Conservation (phyloP, 768 basidiomycete genomes). For the Zangia roseola region DNA sequence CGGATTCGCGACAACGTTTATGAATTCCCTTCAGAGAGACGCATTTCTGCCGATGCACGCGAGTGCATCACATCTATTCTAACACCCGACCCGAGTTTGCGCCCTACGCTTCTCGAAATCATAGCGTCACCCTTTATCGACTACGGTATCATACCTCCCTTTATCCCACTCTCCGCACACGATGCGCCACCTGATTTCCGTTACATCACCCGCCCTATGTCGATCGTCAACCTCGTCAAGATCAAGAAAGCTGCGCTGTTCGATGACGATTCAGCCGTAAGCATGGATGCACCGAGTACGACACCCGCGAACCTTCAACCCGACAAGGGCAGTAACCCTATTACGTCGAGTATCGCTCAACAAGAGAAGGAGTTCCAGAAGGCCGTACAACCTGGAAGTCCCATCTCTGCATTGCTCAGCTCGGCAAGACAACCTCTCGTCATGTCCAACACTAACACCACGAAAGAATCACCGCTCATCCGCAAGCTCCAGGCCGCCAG, state of each 20-base stretch:
- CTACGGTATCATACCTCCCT: conserved; percentile 74
- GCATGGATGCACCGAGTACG: conserved; percentile 43
- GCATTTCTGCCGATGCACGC: conserved; percentile 68
- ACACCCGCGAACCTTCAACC: conserved; percentile 17
- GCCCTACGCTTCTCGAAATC: conserved; percentile 84
- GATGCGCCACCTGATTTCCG: conserved; percentile 76
- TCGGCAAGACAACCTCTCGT: conserved; percentile 87
- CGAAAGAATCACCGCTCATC: conserved; percentile 37
- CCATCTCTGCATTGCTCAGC: conserved; percentile 86
- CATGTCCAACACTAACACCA: conserved; percentile 51
- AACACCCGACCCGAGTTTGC: conserved; percentile 76
- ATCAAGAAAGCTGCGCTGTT: conserved; percentile 62
- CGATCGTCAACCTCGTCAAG: conserved; percentile 66
- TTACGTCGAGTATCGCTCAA: conserved; percentile 65
- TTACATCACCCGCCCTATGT: conserved; percentile 57
- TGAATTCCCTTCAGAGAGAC: conserved; percentile 79
- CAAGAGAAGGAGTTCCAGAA: conserved; percentile 97
- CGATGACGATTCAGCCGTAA: conserved; percentile 56
- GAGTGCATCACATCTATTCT: conserved; percentile 83
- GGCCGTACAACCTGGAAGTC: conserved; percentile 92
- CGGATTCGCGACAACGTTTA: conserved; percentile 94
- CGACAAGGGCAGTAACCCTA: conserved; percentile 35
- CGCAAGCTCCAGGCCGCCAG: conserved; percentile 58
- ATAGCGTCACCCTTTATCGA: conserved; percentile 84
- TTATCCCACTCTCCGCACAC: conserved; percentile 78